Conservation (phyloP, 2,329 filamentous ascomycete species). For the Colletotrichum agaves region DNA sequence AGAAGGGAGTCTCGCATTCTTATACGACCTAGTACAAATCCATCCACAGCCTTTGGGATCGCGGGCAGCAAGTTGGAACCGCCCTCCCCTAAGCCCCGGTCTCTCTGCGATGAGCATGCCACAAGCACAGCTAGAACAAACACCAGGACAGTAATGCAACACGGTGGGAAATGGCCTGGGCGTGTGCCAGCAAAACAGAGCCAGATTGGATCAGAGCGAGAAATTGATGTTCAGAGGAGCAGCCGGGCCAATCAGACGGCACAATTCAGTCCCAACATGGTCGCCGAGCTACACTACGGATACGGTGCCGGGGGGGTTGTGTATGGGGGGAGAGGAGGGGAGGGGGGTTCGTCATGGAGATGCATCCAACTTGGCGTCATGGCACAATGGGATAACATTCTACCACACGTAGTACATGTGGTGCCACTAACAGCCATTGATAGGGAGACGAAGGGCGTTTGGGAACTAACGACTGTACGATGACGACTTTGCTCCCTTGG, state of each 20-base stretch:
- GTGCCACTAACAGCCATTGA: background rate
- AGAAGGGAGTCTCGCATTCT: no score
- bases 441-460: background rate
- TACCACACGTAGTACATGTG: no score
- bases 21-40: background rate
- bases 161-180: background rate
- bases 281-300: background rate
- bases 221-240: background rate
- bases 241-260: background rate
- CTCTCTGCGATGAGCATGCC: background rate
- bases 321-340: no score
- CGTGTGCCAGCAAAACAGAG: background rate
- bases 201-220: background rate
- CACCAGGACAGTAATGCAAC: background rate
- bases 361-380: no score
- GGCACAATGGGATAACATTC: no score
- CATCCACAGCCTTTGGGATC: background rate
- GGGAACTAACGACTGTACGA: slow-evolving; percentile 9
- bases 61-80: background rate
- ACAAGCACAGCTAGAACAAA: background rate
- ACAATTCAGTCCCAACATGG: background rate
- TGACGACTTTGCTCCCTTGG: slow-evolving; percentile 10
- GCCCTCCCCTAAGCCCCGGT: background rate
- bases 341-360: background rate
- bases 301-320: background rate